phyloP scores from a whole-genome alignment of 2,329 filamentous ascomycete genomes.

The Fusarium nelsonii region DNA sequence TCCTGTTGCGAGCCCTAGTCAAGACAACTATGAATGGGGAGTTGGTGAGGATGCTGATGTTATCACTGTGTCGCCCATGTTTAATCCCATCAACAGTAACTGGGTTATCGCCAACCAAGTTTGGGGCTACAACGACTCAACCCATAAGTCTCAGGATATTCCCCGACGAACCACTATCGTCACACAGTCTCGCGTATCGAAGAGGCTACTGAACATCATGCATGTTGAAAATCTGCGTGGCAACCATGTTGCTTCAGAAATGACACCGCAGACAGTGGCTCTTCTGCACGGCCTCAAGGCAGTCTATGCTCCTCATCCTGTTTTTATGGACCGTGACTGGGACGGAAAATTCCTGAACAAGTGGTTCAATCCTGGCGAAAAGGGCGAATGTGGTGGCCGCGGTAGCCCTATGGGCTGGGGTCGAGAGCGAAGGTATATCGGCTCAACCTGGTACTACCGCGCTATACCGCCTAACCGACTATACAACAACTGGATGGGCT shows the following conservation, averaged over 20 bases:
- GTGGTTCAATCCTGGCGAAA: slow-evolving; percentile 71
- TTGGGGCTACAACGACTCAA: slow-evolving; percentile 71
- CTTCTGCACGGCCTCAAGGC: slow-evolving; percentile 84
- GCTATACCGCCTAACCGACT: slow-evolving; percentile 68
- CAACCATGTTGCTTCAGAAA: slow-evolving; percentile 83
- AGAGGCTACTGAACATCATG: slow-evolving; percentile 79
- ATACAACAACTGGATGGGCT: slow-evolving; percentile 74
- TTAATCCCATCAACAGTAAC: slow-evolving; percentile 77
- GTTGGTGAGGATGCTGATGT: slow-evolving; percentile 81
- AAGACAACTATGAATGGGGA: slow-evolving; percentile 81
- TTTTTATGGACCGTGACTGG: slow-evolving; percentile 84
- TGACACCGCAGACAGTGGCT: slow-evolving; percentile 80
- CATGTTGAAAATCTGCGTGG: slow-evolving; percentile 80
- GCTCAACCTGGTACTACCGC: slow-evolving; percentile 72
- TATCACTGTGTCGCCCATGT: slow-evolving; percentile 82
- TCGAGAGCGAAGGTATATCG: slow-evolving; percentile 67
- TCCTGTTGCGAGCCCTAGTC: slow-evolving; percentile 66
- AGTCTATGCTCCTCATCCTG: slow-evolving; percentile 81
- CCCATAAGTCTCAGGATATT: slow-evolving; percentile 65
- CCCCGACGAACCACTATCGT: slow-evolving; percentile 83
- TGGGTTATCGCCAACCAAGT: slow-evolving; percentile 79
- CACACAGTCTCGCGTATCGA: slow-evolving; percentile 80
- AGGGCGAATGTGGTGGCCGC: slow-evolving; percentile 65
- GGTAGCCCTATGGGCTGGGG: slow-evolving; percentile 72
- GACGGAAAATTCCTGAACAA: slow-evolving; percentile 63